phyloP scores from a whole-genome alignment of 192 early-diverging fungal species.

The Coemansia sp. region DNA sequence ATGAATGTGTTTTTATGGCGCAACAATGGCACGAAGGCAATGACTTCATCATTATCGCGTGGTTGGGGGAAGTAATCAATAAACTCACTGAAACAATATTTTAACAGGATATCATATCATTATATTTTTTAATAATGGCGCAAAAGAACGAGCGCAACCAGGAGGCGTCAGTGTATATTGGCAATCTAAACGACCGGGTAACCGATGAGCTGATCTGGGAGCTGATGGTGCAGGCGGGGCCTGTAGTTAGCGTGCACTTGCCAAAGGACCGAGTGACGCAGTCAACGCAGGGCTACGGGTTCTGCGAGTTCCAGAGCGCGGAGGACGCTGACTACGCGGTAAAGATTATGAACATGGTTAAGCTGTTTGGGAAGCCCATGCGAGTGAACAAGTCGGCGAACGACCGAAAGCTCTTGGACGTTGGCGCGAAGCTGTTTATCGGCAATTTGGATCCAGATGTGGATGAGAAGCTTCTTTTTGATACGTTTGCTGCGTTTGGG shows the following conservation, averaged over 20 bases:
- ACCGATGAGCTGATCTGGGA: slow-evolving; percentile 96
- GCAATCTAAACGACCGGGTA: slow-evolving; percentile 93
- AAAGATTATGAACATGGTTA: slow-evolving; percentile 96
- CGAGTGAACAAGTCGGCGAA: slow-evolving; percentile 91
- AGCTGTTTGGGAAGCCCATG: slow-evolving; percentile 92
- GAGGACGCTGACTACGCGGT: slow-evolving; percentile 97
- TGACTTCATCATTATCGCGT: too few species aligned
- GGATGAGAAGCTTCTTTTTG: slow-evolving; percentile 87
- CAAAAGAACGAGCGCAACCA: slow-evolving; percentile 86
- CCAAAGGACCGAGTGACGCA: slow-evolving; percentile 97
- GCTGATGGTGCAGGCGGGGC: slow-evolving; percentile 97
- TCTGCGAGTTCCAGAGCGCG: slow-evolving; percentile 90
- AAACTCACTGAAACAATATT: too few species aligned
- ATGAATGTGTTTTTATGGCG: too few species aligned
- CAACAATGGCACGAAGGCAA: too few species aligned
- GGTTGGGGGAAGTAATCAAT: too few species aligned
- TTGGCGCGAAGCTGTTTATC: slow-evolving; percentile 95
- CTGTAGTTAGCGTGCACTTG: slow-evolving; percentile 90
- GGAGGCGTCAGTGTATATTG: slow-evolving; percentile 95
- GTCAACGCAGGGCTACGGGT: slow-evolving; percentile 91
- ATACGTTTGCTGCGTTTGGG: slow-evolving; percentile 96
- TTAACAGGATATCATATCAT: too few species aligned
- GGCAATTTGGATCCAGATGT: slow-evolving; percentile 92
- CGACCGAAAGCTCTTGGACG: slow-evolving; percentile 81
- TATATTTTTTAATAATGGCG: slow-evolving; percentile 36